phyloP scores from a whole-genome alignment of 2,329 filamentous ascomycete species.

The Talaromyces sp. region DNA sequence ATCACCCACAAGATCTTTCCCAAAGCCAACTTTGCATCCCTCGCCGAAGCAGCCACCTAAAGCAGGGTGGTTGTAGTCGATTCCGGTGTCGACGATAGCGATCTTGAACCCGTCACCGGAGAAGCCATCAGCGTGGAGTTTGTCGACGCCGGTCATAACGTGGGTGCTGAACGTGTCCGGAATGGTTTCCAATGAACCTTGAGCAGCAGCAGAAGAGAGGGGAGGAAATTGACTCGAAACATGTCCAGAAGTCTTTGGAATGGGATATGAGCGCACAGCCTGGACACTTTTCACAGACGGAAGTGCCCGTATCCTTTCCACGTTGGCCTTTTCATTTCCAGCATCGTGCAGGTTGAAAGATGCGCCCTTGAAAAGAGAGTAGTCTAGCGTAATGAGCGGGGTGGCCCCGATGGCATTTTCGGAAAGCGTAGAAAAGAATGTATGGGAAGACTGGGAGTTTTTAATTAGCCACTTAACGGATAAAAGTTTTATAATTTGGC shows the following conservation, averaged over 20 bases:
- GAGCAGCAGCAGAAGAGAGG: background rate
- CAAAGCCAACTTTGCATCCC: constrained; percentile 54
- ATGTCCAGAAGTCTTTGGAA: background rate
- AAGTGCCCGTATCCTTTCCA: constrained; percentile 4
- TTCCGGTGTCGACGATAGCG: constrained; percentile 25
- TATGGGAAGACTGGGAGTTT: background rate
- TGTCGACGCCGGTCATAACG: constrained; percentile 18
- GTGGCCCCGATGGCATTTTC: constrained; percentile 3
- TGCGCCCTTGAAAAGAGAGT: constrained; percentile 6
- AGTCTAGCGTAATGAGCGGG: constrained; percentile 4
- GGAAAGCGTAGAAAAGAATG: constrained; percentile 7
- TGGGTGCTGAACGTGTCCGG: constrained; percentile 11
- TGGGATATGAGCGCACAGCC: background rate
- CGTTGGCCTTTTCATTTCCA: background rate
- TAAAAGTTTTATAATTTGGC: background rate
- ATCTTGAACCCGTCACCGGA: constrained; percentile 15
- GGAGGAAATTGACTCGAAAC: background rate
- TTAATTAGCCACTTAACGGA: background rate
- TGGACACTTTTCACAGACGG: constrained; percentile 8
- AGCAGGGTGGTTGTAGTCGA: constrained; percentile 60
- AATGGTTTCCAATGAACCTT: background rate
- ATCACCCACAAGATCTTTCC: constrained; percentile 56
- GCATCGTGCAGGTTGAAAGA: constrained; percentile 1
- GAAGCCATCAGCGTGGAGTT: constrained; percentile 16
- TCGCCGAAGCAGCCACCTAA: constrained; percentile 61